These are phyloP conservation scores for Phytophthora pseudosyringae DNA, from an alignment of 352 stramenopile species.

Conservation along the genomic window DNA sequence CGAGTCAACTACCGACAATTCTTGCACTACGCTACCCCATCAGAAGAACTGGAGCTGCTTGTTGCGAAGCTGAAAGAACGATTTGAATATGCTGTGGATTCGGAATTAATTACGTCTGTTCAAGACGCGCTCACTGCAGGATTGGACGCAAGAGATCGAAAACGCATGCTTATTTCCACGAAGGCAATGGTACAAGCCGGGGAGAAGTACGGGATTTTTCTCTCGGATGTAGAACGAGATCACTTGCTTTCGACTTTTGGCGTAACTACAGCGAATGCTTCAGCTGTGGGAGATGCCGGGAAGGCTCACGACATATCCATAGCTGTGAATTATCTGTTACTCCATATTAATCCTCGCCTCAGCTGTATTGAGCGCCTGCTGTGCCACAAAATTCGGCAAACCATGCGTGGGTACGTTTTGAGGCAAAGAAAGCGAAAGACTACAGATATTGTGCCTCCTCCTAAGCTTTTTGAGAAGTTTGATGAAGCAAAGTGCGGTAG, in stretches of 20 bases:
- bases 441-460: constrained; percentile 23
- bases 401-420: constrained; percentile 40
- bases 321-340: constrained; percentile 52
- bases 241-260: constrained; percentile 33
- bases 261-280: constrained; percentile 1
- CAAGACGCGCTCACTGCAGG: constrained; percentile 44
- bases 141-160: constrained; percentile 17
- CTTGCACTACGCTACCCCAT: constrained; percentile 55
- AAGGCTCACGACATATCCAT: constrained; percentile 19
- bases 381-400: constrained; percentile 70
- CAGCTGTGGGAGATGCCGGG: neutral
- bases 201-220: constrained; percentile 45
- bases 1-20: constrained; percentile 81
- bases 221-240: constrained; percentile 41
- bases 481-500: constrained; percentile 51
- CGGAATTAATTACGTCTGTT: constrained; percentile 45
- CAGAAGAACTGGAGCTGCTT: constrained; percentile 62
- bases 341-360: constrained; percentile 64
- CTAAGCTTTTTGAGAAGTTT: constrained; percentile 61
- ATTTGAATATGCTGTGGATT: constrained; percentile 66
- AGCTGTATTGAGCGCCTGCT: constrained; percentile 62
- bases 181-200: constrained; percentile 14
- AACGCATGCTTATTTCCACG: constrained; percentile 23
- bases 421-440: constrained; percentile 39
- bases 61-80: constrained; percentile 68